phyloP scores from a whole-genome alignment of 495 filamentous ascomycete species.

The Neurospora africana region DNA sequence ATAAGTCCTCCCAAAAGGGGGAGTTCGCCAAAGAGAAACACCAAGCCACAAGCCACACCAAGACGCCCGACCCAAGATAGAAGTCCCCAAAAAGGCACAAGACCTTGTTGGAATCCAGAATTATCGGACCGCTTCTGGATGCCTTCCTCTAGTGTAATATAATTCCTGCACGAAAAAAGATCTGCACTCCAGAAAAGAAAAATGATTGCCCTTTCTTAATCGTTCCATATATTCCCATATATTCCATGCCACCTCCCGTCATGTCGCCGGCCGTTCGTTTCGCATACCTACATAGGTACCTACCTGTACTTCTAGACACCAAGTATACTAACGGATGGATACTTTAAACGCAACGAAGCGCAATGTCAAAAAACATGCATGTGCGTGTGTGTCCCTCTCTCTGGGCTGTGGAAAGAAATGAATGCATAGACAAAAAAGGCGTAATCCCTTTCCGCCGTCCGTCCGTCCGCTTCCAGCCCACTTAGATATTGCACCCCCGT shows the following conservation, averaged over 20 bases:
- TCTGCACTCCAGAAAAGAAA: neutral
- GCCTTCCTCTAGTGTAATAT: neutral
- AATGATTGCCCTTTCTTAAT: neutral
- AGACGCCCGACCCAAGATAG: neutral
- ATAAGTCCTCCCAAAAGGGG: neutral
- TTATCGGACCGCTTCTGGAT: neutral
- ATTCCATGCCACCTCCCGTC: neutral
- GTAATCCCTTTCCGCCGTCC: neutral
- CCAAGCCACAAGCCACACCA: neutral
- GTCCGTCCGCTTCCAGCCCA: neutral
- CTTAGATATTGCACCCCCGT: neutral
- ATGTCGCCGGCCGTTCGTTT: neutral
- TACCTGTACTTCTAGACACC: neutral
- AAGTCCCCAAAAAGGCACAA: neutral
- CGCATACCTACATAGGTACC: neutral
- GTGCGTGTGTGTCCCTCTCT: too few species aligned
- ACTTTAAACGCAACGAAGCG: neutral
- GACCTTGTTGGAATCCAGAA: neutral
- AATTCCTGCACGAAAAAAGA: neutral
- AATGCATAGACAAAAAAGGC: neutral
- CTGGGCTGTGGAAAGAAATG: neutral
- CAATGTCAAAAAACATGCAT: neutral
- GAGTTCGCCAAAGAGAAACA: neutral
- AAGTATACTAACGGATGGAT: neutral
- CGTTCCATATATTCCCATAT: neutral